Conservation (phyloP, 2,329 filamentous ascomycete species). For the Penicillium occitanis region DNA sequence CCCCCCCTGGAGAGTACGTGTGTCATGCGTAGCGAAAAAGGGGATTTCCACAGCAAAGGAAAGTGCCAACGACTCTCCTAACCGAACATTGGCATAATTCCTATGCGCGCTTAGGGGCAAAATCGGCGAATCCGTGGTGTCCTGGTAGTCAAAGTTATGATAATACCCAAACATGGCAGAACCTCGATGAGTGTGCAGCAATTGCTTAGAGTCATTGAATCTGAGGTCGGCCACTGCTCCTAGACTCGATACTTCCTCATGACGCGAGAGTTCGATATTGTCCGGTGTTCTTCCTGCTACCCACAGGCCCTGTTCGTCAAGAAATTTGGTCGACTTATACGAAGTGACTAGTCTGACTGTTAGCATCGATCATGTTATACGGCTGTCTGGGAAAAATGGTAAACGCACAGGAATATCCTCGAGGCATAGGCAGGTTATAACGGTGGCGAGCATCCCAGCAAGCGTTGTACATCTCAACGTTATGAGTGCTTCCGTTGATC, state of each 20-base stretch:
- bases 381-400: background rate
- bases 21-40: constrained; percentile 40
- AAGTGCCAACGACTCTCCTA: constrained; percentile 20
- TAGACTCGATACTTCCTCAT: background rate
- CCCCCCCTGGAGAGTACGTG: constrained; percentile 14
- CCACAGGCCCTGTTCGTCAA: constrained; percentile 12
- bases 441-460: background rate
- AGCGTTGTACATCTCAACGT: constrained; percentile 34
- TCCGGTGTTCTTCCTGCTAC: background rate
- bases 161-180: constrained; percentile 38
- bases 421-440: constrained; percentile 13
- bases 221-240: constrained; percentile 31
- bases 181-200: constrained; percentile 37
- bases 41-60: constrained; percentile 41
- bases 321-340: background rate
- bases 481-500: constrained; percentile 24
- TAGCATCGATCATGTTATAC: background rate
- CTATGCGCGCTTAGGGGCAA: constrained; percentile 7
- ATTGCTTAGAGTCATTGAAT: constrained; percentile 41
- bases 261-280: background rate
- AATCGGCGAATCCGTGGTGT: background rate
- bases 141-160: constrained; percentile 28
- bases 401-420: background rate
- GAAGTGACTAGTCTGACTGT: background rate
- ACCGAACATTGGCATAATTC: constrained; percentile 1